Conservation (phyloP, 2,329 filamentous ascomycete genomes). For the Aspergillus sp. region DNA sequence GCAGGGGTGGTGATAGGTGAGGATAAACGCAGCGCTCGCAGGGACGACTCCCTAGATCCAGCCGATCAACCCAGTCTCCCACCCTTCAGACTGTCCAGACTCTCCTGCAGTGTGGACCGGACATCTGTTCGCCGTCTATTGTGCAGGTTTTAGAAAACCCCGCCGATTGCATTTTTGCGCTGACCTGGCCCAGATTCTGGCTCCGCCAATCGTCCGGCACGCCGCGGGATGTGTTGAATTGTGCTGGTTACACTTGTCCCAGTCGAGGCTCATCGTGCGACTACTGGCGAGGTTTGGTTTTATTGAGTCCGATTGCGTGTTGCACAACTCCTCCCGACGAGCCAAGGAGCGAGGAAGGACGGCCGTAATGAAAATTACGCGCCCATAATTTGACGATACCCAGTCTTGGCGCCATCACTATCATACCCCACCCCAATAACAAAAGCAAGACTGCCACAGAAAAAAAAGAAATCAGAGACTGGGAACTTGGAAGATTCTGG, state of each 20-base stretch:
- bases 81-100: not conserved
- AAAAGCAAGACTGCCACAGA: not conserved
- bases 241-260: constrained; percentile 1
- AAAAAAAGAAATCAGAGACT: not conserved
- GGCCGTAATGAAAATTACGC: constrained; percentile 13
- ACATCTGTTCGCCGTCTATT: constrained; percentile 19
- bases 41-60: not conserved
- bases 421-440: not conserved
- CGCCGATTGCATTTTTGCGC: not conserved
- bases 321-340: not conserved
- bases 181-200: not conserved
- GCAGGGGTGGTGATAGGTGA: not conserved
- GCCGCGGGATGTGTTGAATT: not conserved
- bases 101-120: not conserved
- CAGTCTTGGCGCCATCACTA: not conserved
- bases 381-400: not conserved
- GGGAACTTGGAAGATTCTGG: too few species aligned
- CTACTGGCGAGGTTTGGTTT: not conserved
- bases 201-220: not conserved
- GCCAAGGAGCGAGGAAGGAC: not conserved
- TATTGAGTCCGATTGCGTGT: not conserved
- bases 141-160: constrained; percentile 19
- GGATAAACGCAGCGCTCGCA: not conserved
- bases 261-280: not conserved
- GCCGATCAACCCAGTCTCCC: not conserved